Evolutionary conservation across 495 filamentous ascomycete genomes (phyloP), one percentile per base, ranked within the genome.

Genomic region (Parachaetomium inaequale): DNA sequence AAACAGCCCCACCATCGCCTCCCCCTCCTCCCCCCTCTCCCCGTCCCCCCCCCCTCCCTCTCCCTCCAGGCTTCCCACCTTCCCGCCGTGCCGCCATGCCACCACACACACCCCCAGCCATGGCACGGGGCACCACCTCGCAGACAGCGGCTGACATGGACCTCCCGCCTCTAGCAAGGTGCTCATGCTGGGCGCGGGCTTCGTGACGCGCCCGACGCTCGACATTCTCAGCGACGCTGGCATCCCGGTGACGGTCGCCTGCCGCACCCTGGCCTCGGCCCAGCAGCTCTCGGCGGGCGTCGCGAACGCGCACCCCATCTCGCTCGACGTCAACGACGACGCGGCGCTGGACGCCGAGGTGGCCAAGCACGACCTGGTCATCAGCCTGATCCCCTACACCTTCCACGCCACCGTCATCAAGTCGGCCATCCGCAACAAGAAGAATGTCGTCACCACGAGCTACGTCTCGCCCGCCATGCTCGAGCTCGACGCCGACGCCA

Each of bases 391-490:
- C 63, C 93, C 94, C 14, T 98, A 98, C 76, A 96, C 87, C 63
- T 92, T 85, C 83, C 94, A 98, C 75, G 88, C 88, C 50, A 78
- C 78, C 42, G 92, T 97, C 61, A 95, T 98, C 82, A 93, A 95
- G 80, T 85, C 87, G n/a, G 94, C 92, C 32, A 97, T 98, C 74
- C 84, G 87, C 62, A 82, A 87, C 61, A 97, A 96, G 88, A 95
- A 89, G 78, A 78, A 98, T 80, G 93, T 98, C 55, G 94, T 98
- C 55, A 97, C 94, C 43, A 98, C 94, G n/a, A 89, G 85, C 60
- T 97, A 98, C 68, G 88, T 96, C 51, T 94, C 90, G 2, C 92
- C 92, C 0, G 91, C 91, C 29, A 97, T 98, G 93, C 68, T 86
- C 74, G 94, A 91, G 78, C 81, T 98, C 31, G 91, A 97, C 61